These are phyloP conservation scores for Cercospora sp. DNA, from an alignment of 2,329 filamentous ascomycete genomes.

Conservation along the genomic window DNA sequence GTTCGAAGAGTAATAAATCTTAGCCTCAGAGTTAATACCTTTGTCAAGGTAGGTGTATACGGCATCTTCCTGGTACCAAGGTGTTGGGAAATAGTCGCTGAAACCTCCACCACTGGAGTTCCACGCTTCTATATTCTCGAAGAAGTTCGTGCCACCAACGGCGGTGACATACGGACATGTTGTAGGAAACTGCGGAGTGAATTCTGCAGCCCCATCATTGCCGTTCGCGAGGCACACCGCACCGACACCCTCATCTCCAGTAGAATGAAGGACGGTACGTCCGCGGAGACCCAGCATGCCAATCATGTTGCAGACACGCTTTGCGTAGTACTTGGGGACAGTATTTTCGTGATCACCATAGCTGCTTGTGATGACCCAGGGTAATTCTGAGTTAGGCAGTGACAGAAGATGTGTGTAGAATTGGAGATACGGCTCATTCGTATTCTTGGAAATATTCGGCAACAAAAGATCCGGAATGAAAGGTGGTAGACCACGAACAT, in stretches of 20 bases:
- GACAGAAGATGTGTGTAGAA: slow-evolving; percentile 59
- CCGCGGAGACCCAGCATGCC: slow-evolving; percentile 64
- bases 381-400: slow-evolving; percentile 51
- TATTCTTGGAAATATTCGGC: slow-evolving; percentile 46
- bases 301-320: slow-evolving; percentile 62
- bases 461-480: slow-evolving; percentile 49
- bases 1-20: slow-evolving; percentile 26
- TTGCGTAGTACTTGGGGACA: slow-evolving; percentile 53
- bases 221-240: slow-evolving; percentile 39
- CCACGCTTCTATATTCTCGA: slow-evolving; percentile 42
- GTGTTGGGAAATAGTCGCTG: slow-evolving; percentile 44
- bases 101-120: slow-evolving; percentile 44
- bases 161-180: slow-evolving; percentile 50
- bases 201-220: slow-evolving; percentile 29
- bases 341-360: slow-evolving; percentile 67
- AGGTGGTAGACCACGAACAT: slow-evolving; percentile 45
- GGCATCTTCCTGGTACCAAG: slow-evolving; percentile 45
- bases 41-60: slow-evolving; percentile 32
- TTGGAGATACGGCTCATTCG: slow-evolving; percentile 67
- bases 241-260: slow-evolving; percentile 62
- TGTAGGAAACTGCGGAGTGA: slow-evolving; percentile 42
- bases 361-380: slow-evolving; percentile 62
- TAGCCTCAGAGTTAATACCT: slow-evolving; percentile 21
- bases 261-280: slow-evolving; percentile 60
- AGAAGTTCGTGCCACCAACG: slow-evolving; percentile 46